phyloP scores from a whole-genome alignment of 2,329 filamentous ascomycete species.

The Blastomyces emzantsi region DNA sequence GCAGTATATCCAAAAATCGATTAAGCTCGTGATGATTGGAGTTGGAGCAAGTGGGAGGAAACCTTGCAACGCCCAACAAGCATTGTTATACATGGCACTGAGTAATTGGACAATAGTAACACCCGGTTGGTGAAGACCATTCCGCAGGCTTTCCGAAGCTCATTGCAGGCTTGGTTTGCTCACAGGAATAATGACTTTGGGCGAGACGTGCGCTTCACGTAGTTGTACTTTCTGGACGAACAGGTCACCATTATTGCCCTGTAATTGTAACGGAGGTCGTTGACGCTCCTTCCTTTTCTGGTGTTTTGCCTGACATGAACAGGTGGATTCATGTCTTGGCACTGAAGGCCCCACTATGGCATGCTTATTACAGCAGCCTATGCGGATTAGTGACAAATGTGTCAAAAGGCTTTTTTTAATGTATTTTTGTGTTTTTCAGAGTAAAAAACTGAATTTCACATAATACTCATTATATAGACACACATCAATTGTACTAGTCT shows the following conservation, averaged over 20 bases:
- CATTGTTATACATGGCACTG: background rate
- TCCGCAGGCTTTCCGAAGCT: background rate
- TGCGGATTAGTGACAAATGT: no score
- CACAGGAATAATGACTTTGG: no score
- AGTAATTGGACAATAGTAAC: background rate
- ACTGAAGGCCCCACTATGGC: background rate
- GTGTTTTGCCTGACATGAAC: background rate
- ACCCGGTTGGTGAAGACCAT: background rate
- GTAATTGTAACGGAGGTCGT: background rate
- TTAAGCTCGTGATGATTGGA: background rate
- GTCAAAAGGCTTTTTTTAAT: no score
- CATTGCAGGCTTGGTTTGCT: background rate
- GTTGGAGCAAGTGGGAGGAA: background rate
- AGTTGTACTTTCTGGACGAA: no score
- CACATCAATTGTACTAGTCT: no score
- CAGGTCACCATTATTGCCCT: background rate
- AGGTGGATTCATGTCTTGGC: background rate
- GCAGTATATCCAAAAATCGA: background rate
- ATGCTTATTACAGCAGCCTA: no score
- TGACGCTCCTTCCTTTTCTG: background rate
- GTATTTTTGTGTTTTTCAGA: no score
- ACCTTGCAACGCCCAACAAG: background rate
- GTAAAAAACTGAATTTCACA: no score
- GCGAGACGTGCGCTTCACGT: background rate
- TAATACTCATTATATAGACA: no score